Evolutionary conservation across 2,329 filamentous ascomycete genomes (phyloP).

Genomic region (Lachnellula suecica): DNA sequence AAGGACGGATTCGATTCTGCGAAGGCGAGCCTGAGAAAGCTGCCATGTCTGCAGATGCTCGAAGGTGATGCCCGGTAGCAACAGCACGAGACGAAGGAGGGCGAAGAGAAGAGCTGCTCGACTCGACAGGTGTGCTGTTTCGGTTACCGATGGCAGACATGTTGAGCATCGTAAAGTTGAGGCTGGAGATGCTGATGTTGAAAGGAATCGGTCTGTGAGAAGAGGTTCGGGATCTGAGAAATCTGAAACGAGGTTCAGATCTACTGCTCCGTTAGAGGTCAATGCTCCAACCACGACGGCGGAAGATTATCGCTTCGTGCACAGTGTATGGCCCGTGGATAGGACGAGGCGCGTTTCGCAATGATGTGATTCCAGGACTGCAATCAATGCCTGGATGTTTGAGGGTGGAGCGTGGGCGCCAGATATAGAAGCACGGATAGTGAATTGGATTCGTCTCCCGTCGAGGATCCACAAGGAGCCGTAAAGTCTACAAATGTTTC

Average conservation of each 20-base stretch:
- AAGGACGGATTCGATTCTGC: conserved; percentile 82
- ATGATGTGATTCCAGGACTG: conserved; percentile 27
- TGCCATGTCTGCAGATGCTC: conserved; percentile 95
- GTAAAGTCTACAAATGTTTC: conserved; percentile 6
- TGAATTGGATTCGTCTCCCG: conserved; percentile 28
- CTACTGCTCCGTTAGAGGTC: conserved; percentile 21
- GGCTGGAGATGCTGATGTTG: conserved; percentile 22
- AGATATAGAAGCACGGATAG: conserved; percentile 24
- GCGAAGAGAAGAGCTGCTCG: conserved; percentile 77
- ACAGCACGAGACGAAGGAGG: conserved; percentile 78
- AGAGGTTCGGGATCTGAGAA: conserved; percentile 21
- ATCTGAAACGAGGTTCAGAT: conserved; percentile 30
- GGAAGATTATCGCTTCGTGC: conserved; percentile 19
- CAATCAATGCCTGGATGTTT: conserved; percentile 23
- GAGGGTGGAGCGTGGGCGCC: conserved; percentile 8
- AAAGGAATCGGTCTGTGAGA: conserved; percentile 14
- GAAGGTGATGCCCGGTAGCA: conserved; percentile 79
- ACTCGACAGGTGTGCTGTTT: conserved; percentile 90
- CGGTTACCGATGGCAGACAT: conserved; percentile 80
- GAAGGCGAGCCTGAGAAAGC: conserved; percentile 69
- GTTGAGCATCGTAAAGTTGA: conserved; percentile 44
- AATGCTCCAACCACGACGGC: conserved; percentile 20
- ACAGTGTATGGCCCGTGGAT: conserved; percentile 37
- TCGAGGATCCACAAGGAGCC: conserved; percentile 24
- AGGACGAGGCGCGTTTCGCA: conserved; percentile 37